phyloP scores from a whole-genome alignment of 179 eudicot species.

The Beta macrorhiza region DNA sequence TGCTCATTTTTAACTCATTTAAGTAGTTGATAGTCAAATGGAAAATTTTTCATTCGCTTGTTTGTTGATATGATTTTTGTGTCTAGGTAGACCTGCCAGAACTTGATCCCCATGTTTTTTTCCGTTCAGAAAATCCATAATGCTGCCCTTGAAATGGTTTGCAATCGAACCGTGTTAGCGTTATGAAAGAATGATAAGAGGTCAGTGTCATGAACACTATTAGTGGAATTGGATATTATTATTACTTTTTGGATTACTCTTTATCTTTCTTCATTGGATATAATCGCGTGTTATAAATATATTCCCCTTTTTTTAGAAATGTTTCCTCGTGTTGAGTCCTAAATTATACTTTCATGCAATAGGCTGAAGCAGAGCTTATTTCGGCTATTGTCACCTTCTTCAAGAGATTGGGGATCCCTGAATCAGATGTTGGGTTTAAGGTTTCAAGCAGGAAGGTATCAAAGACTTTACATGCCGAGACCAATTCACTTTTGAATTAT shows the following conservation, averaged over 20 bases:
- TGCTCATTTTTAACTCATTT: constrained; percentile 8
- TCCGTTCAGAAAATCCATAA: constrained; percentile 83
- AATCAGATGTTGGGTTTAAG: constrained; percentile 94
- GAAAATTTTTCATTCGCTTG: constrained; percentile 31
- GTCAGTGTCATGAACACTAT: constrained; percentile 95
- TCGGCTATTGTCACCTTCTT: constrained; percentile 85
- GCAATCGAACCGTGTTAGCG: constrained; percentile 99
- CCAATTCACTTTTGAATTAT: not conserved
- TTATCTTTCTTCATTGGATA: constrained; percentile 23
- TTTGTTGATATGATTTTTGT: constrained; percentile 35
- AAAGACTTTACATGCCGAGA: not conserved
- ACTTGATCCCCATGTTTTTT: constrained; percentile 63
- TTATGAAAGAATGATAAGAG: constrained; percentile 96
- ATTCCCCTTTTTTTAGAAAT: not conserved
- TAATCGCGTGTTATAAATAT: not conserved
- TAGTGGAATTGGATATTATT: constrained; percentile 99
- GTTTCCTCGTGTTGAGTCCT: not conserved
- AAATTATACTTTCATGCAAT: constrained; percentile 13
- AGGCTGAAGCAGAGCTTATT: constrained; percentile 99
- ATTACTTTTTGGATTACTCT: constrained; percentile 27
- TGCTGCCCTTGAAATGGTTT: constrained; percentile 96
- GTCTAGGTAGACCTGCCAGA: constrained; percentile 47
- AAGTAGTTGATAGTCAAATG: not conserved
- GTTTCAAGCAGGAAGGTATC: constrained; percentile 94
- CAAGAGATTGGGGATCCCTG: constrained; percentile 85